phyloP scores from a whole-genome alignment of 768 basidiomycete species.

The Cystofilobasidium ferigula region DNA sequence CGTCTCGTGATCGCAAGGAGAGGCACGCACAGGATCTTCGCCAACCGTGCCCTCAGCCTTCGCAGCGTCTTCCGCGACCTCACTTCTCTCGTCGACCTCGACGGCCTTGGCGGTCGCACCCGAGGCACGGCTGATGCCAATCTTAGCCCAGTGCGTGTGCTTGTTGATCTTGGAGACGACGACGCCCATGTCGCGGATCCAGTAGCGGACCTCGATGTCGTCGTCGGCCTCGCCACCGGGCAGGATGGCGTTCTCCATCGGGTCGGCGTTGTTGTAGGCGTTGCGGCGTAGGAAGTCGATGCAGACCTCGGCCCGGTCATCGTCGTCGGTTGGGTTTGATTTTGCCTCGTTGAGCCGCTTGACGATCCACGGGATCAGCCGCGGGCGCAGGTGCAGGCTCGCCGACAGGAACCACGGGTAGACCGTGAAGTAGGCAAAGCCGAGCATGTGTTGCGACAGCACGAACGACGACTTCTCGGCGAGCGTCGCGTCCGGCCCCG shows the following conservation, averaged over 20 bases:
- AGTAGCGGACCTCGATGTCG: constrained; percentile 54
- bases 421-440: constrained; percentile 77
- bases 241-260: constrained; percentile 72
- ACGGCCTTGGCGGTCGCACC: constrained; percentile 77
- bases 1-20: no score
- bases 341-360: constrained; percentile 76
- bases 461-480: constrained; percentile 44
- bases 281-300: constrained; percentile 96
- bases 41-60: no score
- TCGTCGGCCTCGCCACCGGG: constrained; percentile 40
- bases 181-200: constrained; percentile 74
- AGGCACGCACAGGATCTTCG: no score
- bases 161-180: constrained; percentile 66
- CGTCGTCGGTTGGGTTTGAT: constrained; percentile 58
- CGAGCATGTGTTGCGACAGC: constrained; percentile 78
- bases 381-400: constrained; percentile 65
- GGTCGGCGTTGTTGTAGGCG: constrained; percentile 86
- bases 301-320: constrained; percentile 87
- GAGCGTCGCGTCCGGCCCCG: constrained; percentile 36
- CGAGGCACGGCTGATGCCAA: constrained; percentile 72
- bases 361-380: constrained; percentile 73
- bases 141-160: constrained; percentile 76
- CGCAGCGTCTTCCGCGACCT: no score
- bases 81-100: no score
- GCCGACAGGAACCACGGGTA: constrained; percentile 91